phyloP scores from a whole-genome alignment of 2,329 filamentous ascomycete species.

The Coniosporium tulheliwenetii region DNA sequence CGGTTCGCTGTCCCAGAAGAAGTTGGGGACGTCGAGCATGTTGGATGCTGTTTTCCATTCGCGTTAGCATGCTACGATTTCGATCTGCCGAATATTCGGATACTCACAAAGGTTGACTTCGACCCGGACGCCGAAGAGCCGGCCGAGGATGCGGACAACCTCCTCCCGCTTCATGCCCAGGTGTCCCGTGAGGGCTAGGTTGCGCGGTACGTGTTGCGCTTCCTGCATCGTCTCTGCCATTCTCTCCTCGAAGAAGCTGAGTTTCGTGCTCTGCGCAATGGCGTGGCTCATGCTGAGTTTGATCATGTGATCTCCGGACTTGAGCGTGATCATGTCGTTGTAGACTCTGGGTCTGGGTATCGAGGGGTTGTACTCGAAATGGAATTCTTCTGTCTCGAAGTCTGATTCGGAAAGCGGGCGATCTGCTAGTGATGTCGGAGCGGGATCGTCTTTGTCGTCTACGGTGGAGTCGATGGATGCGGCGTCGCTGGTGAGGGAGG shows the following conservation, averaged over 20 bases:
- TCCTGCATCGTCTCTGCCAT: conserved; percentile 91
- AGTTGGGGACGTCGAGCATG: conserved; percentile 88
- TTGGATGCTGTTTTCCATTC: conserved; percentile 53
- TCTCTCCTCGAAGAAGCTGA: conserved; percentile 89
- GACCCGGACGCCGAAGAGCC: conserved; percentile 83
- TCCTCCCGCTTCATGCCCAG: conserved; percentile 84
- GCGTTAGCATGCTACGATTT: too few species aligned
- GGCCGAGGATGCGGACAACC: conserved; percentile 80
- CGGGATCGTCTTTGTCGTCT: conserved; percentile 6
- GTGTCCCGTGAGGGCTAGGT: conserved; percentile 74
- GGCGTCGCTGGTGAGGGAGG: conserved; percentile 39
- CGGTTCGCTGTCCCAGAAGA: conserved; percentile 97
- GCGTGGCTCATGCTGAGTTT: conserved; percentile 96
- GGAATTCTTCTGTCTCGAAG: conserved; percentile 95
- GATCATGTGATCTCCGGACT: conserved; percentile 96
- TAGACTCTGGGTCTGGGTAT: conserved; percentile 83
- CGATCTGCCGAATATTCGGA: conserved; percentile 4
- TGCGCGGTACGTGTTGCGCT: conserved; percentile 82
- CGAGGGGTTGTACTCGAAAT: conserved; percentile 87
- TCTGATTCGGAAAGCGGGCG: conserved; percentile 74
- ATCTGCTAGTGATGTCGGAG: conserved; percentile 49
- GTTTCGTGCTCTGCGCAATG: conserved; percentile 91
- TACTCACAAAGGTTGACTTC: conserved; percentile 91
- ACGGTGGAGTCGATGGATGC: too few species aligned
- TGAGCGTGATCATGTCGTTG: conserved; percentile 97